phyloP scores from a whole-genome alignment of 1,284 basidiomycete species.

The Marasmius fiardii region DNA sequence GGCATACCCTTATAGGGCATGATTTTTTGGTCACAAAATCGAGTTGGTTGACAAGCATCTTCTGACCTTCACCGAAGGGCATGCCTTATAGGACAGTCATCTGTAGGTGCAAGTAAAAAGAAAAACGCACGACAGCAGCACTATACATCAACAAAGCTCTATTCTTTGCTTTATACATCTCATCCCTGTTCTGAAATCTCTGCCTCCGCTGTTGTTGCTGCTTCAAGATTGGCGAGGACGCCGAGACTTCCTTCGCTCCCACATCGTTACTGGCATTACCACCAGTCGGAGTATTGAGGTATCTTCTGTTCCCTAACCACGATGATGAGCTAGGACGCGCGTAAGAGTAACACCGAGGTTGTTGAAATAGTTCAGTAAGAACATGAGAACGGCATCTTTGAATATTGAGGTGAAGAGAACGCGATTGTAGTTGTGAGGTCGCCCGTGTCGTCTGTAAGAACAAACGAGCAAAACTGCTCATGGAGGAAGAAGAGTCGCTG shows the following conservation, averaged over 20 bases:
- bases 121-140: constrained; percentile 64
- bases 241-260: neutral
- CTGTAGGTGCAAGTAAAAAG: neutral
- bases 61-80: too few species aligned
- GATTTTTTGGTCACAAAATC: too few species aligned
- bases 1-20: too few species aligned
- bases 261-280: too few species aligned
- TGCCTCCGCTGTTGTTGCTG: neutral
- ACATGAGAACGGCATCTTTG: neutral
- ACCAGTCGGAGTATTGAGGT: too few species aligned
- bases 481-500: too few species aligned
- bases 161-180: constrained; percentile 49
- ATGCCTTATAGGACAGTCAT: neutral
- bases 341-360: neutral
- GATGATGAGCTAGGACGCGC: too few species aligned
- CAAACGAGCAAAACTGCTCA: too few species aligned
- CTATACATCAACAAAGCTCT: constrained; percentile 77
- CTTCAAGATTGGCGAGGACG: neutral
- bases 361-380: neutral
- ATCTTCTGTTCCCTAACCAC: too few species aligned
- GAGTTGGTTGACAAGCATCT: too few species aligned
- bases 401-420: neutral
- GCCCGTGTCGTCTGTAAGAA: neutral
- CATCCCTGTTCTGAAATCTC: constrained; percentile 16
- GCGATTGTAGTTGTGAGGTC: neutral